Percentiles rank a stretch among this genome's conserved stretches.
Conservation (phyloP, 2,329 filamentous ascomycete genomes). For the Helminthosporium solani region DNA sequence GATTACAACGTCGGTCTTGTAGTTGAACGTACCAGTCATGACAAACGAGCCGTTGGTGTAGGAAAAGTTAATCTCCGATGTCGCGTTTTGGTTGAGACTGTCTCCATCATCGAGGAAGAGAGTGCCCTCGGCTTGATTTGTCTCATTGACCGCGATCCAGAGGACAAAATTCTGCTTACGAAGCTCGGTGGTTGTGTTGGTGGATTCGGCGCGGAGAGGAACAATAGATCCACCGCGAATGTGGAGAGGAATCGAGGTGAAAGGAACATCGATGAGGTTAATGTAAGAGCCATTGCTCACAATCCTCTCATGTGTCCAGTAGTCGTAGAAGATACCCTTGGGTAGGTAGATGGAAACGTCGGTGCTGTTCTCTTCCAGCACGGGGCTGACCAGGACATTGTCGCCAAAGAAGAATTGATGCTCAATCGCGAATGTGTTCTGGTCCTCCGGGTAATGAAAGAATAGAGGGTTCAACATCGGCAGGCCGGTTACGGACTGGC, state of each 20-base stretch:
- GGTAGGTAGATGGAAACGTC: constrained; percentile 58
- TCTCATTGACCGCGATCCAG: constrained; percentile 63
- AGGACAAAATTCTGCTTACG: constrained; percentile 70
- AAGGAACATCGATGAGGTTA: constrained; percentile 50
- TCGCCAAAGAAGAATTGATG: constrained; percentile 62
- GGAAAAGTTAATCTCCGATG: constrained; percentile 59
- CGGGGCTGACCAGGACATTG: constrained; percentile 57
- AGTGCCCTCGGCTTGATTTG: constrained; percentile 65
- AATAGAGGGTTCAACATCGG: constrained; percentile 69
- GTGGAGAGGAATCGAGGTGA: constrained; percentile 62
- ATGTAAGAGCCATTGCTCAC: constrained; percentile 49
- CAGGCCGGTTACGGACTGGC: constrained; percentile 60
- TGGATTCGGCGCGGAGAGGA: constrained; percentile 56
- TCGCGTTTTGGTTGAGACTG: constrained; percentile 59
- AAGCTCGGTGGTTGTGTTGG: constrained; percentile 64
- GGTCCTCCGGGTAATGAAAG: constrained; percentile 65
- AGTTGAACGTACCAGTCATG: constrained; percentile 58
- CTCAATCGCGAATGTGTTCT: constrained; percentile 53
- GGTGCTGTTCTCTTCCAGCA: constrained; percentile 55
- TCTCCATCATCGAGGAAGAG: constrained; percentile 79
- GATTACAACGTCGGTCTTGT: constrained; percentile 32
- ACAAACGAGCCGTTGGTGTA: constrained; percentile 58
- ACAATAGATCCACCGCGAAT: constrained; percentile 65
- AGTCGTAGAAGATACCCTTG: constrained; percentile 61
- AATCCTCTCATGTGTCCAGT: constrained; percentile 53